Evolutionary conservation across 805 yeast genomes (phyloP), one percentile per base, ranked within the genome.

Genomic region (Teunomyces cretensis): DNA sequence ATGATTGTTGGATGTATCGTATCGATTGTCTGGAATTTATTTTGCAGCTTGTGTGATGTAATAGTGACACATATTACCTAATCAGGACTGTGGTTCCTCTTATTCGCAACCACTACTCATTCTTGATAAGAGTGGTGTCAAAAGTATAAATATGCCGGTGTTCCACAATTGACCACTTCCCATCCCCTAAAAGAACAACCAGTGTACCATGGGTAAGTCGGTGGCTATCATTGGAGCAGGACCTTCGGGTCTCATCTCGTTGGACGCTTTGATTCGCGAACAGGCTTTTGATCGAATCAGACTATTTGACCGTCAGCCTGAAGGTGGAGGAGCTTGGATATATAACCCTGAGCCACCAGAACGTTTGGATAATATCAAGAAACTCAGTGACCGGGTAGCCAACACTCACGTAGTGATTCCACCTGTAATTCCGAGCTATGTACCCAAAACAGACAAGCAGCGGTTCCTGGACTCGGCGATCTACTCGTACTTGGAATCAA

Each of bases 161-260:
- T 9, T 9, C 28, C 28, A 26, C 28, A 26, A 26, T 26, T 26
- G 3, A 26, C 8, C 12, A 26, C 33, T 31, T 14, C 16, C 11
- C 13, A 6, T 31, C 15, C 16, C 11, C 9, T 6, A 4, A 19
- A 19, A 4, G 3, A 3, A 19, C 22, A 4, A 3, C 22, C 22
- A 6, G 22, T 19, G 22, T 19, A 19, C n/a, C 26, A 11, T 38
- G 30, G 32, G 35, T 32, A 46, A 45, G 30, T 50, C 50, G 12
- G 52, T 58, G n/a, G 62, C 57, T 12, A 51, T 58, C 9, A 51
- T 58, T 16, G 62, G 62, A 9, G 62, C 61, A 14, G 62, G 62
- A 2, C 61, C 62, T 12, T 48, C 59, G 6, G 62, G 62, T 2
- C 58, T 60, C 24, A 52, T 58, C 30, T 45, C 57, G 2, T 46